These are phyloP conservation scores for Castanea sativa DNA, from an alignment of 306 rosid genomes.

Conservation along the genomic window DNA sequence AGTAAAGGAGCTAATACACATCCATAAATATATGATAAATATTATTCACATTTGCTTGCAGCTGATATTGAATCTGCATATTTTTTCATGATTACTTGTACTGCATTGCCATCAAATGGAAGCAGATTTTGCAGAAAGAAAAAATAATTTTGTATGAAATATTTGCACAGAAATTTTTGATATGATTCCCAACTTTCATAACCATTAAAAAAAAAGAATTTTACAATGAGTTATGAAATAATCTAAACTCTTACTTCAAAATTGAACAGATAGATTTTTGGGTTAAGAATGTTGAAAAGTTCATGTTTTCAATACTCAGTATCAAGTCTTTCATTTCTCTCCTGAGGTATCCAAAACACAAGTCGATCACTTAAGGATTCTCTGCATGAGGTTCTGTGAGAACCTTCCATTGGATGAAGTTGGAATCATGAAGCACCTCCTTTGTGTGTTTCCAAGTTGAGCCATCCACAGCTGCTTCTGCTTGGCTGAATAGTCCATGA, in stretches of 20 bases:
- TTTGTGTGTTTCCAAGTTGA: background rate
- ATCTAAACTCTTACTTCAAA: background rate
- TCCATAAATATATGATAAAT: too few relatives aligned
- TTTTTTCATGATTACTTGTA: background rate
- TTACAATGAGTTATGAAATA: background rate
- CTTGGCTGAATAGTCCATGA: background rate
- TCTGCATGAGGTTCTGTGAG: too few relatives aligned
- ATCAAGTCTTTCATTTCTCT: background rate
- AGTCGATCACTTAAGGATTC: background rate
- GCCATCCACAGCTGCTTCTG: background rate
- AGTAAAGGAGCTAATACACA: too few relatives aligned
- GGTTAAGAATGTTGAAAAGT: background rate
- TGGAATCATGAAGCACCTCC: too few relatives aligned
- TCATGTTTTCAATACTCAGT: background rate
- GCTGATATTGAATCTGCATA: background rate
- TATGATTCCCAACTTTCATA: background rate
- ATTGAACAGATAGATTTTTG: background rate
- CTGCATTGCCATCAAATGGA: background rate
- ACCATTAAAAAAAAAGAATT: background rate
- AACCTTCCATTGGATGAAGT: background rate
- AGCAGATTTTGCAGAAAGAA: background rate
- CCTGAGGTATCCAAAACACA: background rate
- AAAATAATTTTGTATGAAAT: background rate
- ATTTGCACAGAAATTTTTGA: background rate
- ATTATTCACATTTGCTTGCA: too few relatives aligned